Evolutionary conservation across 192 early-diverging fungal species (phyloP).

Genomic region (Umbelopsis sp.): DNA sequence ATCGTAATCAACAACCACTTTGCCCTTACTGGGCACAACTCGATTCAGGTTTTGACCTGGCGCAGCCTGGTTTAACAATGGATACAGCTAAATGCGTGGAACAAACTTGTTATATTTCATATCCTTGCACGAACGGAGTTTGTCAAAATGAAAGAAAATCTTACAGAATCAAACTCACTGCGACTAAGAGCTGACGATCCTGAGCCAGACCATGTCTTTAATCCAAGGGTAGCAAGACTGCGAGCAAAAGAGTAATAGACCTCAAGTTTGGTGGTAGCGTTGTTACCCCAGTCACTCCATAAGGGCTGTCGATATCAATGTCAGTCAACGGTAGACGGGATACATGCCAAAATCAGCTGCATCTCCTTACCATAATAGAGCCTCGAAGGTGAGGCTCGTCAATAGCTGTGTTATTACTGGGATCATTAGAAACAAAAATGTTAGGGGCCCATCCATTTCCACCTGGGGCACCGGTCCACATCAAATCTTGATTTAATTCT

Average conservation of each 20-base stretch:
- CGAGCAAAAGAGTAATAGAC: constrained; percentile 16
- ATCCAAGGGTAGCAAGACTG: constrained; percentile 1
- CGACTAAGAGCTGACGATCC: not conserved
- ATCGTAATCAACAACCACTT: not conserved
- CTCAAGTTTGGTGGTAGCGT: constrained; percentile 15
- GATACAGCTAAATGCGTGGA: not conserved
- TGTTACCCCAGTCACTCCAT: constrained; percentile 21
- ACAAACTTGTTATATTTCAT: not conserved
- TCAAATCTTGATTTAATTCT: constrained; percentile 12
- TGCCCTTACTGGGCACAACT: constrained; percentile 15
- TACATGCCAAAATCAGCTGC: not conserved
- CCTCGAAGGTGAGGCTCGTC: constrained; percentile 9
- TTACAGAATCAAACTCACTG: not conserved
- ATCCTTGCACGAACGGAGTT: not conserved
- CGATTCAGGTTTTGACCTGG: constrained; percentile 10
- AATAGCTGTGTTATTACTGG: constrained; percentile 14
- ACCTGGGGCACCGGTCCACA: constrained; percentile 19
- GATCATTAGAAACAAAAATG: not conserved
- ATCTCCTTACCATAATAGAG: constrained; percentile 2
- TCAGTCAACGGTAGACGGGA: too few relatives aligned
- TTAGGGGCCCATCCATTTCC: constrained; percentile 12
- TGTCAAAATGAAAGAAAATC: not conserved
- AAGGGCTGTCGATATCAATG: not conserved
- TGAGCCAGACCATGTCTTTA: constrained; percentile 20
- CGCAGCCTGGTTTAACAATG: not conserved